phyloP scores from a whole-genome alignment of 352 stramenopile species.

The Globisporangium abappressorium region DNA sequence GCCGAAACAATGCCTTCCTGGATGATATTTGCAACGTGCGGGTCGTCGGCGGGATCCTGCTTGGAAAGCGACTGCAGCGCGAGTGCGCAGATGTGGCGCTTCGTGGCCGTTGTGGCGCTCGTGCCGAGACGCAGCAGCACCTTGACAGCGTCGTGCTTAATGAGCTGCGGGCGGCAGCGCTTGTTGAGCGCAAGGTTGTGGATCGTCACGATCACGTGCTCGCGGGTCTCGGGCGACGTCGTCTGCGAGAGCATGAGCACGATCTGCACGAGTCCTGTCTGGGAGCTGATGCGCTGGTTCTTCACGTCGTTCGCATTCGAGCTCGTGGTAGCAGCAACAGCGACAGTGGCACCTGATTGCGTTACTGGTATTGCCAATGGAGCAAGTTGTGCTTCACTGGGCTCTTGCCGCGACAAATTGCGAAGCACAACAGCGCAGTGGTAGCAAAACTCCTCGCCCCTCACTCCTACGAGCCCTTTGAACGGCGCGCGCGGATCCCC shows the following conservation, averaged over 20 bases:
- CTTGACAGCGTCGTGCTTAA: constrained; percentile 81
- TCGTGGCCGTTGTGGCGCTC: constrained; percentile 36
- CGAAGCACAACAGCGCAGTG: constrained; percentile 62
- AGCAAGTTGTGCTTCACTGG: not conserved
- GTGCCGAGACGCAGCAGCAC: constrained; percentile 51
- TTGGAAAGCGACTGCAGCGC: constrained; percentile 59
- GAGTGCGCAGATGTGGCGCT: constrained; percentile 65
- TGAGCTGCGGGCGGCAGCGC: constrained; percentile 58
- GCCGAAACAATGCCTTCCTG: constrained; percentile 69
- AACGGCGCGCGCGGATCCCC: constrained; percentile 43
- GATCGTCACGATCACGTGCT: constrained; percentile 66
- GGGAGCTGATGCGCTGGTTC: constrained; percentile 47
- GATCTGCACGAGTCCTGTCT: constrained; percentile 53
- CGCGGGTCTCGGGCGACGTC: constrained; percentile 41
- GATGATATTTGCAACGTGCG: constrained; percentile 56
- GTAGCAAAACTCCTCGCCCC: constrained; percentile 65
- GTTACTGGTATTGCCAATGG: not conserved
- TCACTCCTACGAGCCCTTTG: constrained; percentile 53
- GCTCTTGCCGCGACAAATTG: constrained; percentile 57
- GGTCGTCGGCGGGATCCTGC: constrained; percentile 37
- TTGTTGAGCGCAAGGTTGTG: constrained; percentile 59
- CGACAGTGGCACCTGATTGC: not conserved
- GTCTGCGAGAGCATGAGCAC: constrained; percentile 53
- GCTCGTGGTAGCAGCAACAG: not conserved
- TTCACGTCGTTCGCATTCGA: constrained; percentile 39